phyloP scores from a whole-genome alignment of 441 rosid species.

The Melastoma candidum region DNA sequence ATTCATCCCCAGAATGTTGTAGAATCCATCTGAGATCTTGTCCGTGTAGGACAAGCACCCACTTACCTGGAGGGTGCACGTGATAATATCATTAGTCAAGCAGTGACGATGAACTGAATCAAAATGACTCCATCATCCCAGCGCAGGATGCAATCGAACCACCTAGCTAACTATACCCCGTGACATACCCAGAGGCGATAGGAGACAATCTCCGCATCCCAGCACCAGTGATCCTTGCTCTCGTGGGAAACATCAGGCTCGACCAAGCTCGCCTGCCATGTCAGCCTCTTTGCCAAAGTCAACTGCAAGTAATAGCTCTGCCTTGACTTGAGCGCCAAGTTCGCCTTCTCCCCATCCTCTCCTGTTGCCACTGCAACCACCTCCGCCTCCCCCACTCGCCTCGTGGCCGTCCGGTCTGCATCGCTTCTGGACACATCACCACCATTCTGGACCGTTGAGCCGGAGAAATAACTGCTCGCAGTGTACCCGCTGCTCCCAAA shows the following conservation, averaged over 20 bases:
- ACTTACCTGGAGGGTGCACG: slow-evolving; percentile 41
- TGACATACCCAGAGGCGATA: slow-evolving; percentile 75
- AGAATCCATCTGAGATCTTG: slow-evolving; percentile 87
- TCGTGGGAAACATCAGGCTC: slow-evolving; percentile 35
- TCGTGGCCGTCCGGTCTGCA: slow-evolving; percentile 23
- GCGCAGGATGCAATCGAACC: no score
- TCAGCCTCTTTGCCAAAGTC: slow-evolving; percentile 64
- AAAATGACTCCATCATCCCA: no score
- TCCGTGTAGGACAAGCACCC: slow-evolving; percentile 85
- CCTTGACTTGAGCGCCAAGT: slow-evolving; percentile 31
- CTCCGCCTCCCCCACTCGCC: slow-evolving; percentile 24
- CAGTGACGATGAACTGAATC: not conserved
- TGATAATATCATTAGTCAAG: not conserved
- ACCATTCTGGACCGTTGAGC: slow-evolving; percentile 40
- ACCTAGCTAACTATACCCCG: no score
- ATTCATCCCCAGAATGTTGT: slow-evolving; percentile 87
- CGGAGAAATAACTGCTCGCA: slow-evolving; percentile 69
- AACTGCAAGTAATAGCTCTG: slow-evolving; percentile 74
- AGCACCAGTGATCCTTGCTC: slow-evolving; percentile 15
- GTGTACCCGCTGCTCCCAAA: slow-evolving; percentile 57
- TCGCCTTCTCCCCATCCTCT: slow-evolving; percentile 12
- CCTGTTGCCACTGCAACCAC: slow-evolving; percentile 13
- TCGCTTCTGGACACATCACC: slow-evolving; percentile 49
- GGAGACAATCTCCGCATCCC: slow-evolving; percentile 52
- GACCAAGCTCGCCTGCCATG: slow-evolving; percentile 44